phyloP scores from a whole-genome alignment of 2,329 filamentous ascomycete genomes.

The Fusarium phyllophilum region DNA sequence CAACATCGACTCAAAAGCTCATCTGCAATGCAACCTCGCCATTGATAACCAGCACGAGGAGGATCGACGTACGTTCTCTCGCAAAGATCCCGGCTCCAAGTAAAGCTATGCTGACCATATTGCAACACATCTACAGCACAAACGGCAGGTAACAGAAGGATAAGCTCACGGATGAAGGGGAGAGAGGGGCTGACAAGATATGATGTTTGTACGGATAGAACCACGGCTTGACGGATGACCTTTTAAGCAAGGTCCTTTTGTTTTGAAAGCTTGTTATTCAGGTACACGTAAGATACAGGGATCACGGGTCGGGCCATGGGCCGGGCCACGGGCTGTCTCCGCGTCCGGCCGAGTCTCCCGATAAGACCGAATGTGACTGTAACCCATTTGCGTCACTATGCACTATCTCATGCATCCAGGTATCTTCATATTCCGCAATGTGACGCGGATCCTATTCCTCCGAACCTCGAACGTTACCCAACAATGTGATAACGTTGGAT shows the following conservation, averaged over 20 bases:
- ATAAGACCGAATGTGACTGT: background rate
- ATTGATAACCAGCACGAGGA: background rate
- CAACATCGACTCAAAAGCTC: background rate
- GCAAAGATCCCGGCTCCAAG: conserved; percentile 4
- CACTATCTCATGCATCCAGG: background rate
- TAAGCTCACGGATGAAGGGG: background rate
- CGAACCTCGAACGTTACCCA: background rate
- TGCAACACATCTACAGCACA: background rate
- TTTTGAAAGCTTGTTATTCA: background rate
- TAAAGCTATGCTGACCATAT: background rate
- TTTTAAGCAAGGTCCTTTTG: background rate
- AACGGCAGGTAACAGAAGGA: background rate
- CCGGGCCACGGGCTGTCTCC: background rate
- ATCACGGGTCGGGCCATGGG: background rate
- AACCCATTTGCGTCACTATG: background rate
- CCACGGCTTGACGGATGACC: background rate
- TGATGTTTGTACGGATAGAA: background rate
- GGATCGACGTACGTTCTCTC: background rate
- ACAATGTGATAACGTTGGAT: background rate
- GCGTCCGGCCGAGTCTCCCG: background rate
- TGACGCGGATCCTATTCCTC: background rate
- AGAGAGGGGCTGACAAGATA: background rate
- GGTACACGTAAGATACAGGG: background rate
- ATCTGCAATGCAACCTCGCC: background rate
- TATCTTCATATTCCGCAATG: fast-evolving